Evolutionary conservation across 192 early-diverging fungal genomes (phyloP).

Genomic region (Coemansia sp.): DNA sequence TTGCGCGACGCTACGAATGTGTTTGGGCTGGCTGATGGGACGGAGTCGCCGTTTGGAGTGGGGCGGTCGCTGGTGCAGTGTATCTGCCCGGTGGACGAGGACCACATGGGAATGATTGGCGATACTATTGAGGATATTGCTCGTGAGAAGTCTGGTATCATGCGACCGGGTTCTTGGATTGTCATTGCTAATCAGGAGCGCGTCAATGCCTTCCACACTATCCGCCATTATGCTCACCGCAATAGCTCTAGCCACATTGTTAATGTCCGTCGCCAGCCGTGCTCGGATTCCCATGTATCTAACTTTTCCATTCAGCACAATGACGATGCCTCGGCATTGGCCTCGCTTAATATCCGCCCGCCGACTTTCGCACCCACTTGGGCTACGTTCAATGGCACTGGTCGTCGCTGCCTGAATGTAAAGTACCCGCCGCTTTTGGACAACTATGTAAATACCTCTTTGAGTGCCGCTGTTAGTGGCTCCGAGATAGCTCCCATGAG

Average conservation of each 20-base stretch:
- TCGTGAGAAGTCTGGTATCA: constrained; percentile 75
- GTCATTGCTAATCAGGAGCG: constrained; percentile 41
- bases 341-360: not conserved
- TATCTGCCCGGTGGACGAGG: constrained; percentile 69
- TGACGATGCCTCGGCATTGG: not conserved
- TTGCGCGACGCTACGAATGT: constrained; percentile 82
- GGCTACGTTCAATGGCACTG: constrained; percentile 42
- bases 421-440: constrained; percentile 44
- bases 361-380: constrained; percentile 18
- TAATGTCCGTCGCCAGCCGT: constrained; percentile 46
- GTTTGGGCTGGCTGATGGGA: constrained; percentile 47
- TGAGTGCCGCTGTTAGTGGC: too few species aligned
- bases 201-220: constrained; percentile 35
- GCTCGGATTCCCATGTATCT: constrained; percentile 33
- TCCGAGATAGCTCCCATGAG: not conserved
- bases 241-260: constrained; percentile 36
- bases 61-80: constrained; percentile 50
- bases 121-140: constrained; percentile 67
- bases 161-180: constrained; percentile 54
- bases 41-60: constrained; percentile 54
- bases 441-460: constrained; percentile 9
- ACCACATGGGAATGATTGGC: constrained; percentile 75
- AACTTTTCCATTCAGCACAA: constrained; percentile 22
- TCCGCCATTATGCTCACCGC: constrained; percentile 36
- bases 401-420: constrained; percentile 34